phyloP scores from a whole-genome alignment of 2,329 filamentous ascomycete species.

The Xylaria hypoxylon region DNA sequence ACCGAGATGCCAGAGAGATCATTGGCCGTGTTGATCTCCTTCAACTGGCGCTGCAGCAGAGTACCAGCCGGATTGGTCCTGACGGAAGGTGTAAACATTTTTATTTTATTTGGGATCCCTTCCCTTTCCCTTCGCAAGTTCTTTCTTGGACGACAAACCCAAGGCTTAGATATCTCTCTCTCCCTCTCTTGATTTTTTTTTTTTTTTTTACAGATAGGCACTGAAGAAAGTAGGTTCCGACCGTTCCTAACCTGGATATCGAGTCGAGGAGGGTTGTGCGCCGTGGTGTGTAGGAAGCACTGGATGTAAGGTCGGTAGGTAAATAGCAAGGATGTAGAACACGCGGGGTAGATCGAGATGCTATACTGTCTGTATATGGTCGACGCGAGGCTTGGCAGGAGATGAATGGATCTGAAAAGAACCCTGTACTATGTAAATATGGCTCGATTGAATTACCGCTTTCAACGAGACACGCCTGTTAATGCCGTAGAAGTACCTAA shows the following conservation, averaged over 20 bases:
- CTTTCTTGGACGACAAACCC: no score
- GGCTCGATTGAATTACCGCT: not conserved
- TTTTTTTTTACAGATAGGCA: no score
- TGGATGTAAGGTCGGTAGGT: no score
- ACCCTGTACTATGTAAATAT: not conserved
- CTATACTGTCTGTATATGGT: not conserved
- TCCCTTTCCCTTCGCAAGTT: not conserved
- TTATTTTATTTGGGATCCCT: not conserved
- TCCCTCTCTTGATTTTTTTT: no score
- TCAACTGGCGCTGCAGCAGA: constrained; percentile 86
- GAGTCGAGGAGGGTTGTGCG: no score
- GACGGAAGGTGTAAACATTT: constrained; percentile 56
- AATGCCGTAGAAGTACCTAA: not conserved
- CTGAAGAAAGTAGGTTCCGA: no score
- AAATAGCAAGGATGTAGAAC: no score
- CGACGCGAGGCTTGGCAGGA: not conserved
- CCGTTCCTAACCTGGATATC: no score
- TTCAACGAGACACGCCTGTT: not conserved
- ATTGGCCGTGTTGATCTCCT: constrained; percentile 91
- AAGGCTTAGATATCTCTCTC: no score
- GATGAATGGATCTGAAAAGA: not conserved
- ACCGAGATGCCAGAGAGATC: constrained; percentile 96
- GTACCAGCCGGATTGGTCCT: constrained; percentile 68
- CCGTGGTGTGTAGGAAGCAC: no score
- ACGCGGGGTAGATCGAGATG: not conserved